Conservation (phyloP, 345 rosid genomes). For the Linum lewisii region DNA sequence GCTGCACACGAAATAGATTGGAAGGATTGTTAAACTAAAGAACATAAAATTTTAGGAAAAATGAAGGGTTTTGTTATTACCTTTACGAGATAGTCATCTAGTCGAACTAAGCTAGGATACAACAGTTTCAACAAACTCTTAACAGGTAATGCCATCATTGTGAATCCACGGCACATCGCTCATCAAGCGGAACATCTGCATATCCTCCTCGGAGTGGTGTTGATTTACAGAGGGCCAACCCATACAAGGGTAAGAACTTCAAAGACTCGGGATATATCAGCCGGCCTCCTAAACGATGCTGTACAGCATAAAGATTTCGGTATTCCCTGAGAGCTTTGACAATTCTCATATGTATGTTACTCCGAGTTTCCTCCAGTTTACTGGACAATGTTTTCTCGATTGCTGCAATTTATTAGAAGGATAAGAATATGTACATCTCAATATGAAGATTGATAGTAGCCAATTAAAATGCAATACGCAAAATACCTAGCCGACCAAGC, state of each 20-base stretch:
- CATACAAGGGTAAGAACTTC: slow-evolving; percentile 72
- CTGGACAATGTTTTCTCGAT: slow-evolving; percentile 78
- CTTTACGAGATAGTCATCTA: slow-evolving; percentile 77
- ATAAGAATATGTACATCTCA: slow-evolving; percentile 3
- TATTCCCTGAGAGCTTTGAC: slow-evolving; percentile 89
- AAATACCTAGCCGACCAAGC: slow-evolving; percentile 73
- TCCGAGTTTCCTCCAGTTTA: slow-evolving; percentile 93
- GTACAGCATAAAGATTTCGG: slow-evolving; percentile 81
- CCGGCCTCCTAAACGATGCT: slow-evolving; percentile 92
- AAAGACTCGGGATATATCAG: slow-evolving; percentile 90
- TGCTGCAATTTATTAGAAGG: slow-evolving; percentile 42
- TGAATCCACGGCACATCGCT: slow-evolving; percentile 86
- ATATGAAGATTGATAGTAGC: slow-evolving; percentile 12
- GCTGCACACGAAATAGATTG: slow-evolving; percentile 41
- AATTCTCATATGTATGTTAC: slow-evolving; percentile 60
- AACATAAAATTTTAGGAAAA: background rate
- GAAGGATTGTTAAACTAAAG: slow-evolving; percentile 11
- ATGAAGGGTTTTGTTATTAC: slow-evolving; percentile 21
- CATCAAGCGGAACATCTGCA: slow-evolving; percentile 80
- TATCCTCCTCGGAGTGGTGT: slow-evolving; percentile 79
- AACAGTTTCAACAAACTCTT: slow-evolving; percentile 74
- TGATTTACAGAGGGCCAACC: slow-evolving; percentile 82
- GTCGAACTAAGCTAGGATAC: slow-evolving; percentile 75
- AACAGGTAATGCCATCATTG: slow-evolving; percentile 94
- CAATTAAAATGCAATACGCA: slow-evolving; percentile 10